Evolutionary conservation across 2,329 filamentous ascomycete species (phyloP), one percentile per base, ranked within the genome.

Genomic region (Ramularia endophylla): DNA sequence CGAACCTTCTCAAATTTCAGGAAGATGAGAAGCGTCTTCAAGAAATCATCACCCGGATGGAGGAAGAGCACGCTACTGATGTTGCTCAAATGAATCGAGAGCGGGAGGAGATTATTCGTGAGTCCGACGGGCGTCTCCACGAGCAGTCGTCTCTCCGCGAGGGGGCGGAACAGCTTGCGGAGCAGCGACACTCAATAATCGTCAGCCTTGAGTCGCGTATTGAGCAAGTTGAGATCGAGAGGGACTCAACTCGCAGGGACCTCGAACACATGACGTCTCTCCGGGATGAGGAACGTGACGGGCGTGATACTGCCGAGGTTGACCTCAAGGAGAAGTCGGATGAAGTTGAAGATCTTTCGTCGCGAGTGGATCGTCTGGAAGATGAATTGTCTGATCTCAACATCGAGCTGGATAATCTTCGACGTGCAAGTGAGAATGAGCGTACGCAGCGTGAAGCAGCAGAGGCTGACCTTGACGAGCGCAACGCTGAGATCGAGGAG

Each of bases 381-480:
- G 50, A 54, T 5, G 51, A 59, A 36, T 46, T 65, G 3, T 43
- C 55, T 9, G 50, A 56, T 19, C 43, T 63, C 13, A 55, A 46
- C 12, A 46, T 37, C 8, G 56, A 70, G 45, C 51, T 71, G 20
- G 60, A 56, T 6, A 57, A 62, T 5, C 57, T 66, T 17, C 64
- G 61, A 15, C 46, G 52, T 5, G 56, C 65, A 16, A 60, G 66
- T 27, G 62, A 64, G 8, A 53, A 60, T n/a, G 68, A 71, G 53
- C 64, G 61, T 17, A 50, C 46, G 5, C 66, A 72, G 51, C 67
- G 66, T 20, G 65, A 71, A 43, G 57, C 61, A 15, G 68, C 66
- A 3, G 66, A 72, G 50, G 53, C 53, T 8, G 64, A 63, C 17
- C 59, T 72, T 1, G 68, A 72, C 25, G 61, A 65, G 8, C 61